Evolutionary conservation across 129 eudicot genomes (phyloP), one percentile per base, ranked within the genome.

Genomic region (Cynara cardunculus): DNA sequence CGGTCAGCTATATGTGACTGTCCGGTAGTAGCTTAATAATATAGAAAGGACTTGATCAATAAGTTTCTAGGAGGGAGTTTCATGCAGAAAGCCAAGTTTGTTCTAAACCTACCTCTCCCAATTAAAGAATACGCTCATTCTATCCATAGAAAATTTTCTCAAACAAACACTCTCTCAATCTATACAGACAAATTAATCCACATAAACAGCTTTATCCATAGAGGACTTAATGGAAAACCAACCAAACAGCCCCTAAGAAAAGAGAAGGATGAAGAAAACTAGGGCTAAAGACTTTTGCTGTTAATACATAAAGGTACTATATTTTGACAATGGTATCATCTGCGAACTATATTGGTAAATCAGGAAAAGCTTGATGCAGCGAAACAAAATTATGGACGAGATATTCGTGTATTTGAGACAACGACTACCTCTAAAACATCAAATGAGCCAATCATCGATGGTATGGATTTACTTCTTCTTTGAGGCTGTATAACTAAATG

Each of bases 401-500:
- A 92, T 11, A 86, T 94, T 10, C 88, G 96, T 80, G 96, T 94
- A 6, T 92, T 94, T 82, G 92, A 92, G 84, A 94, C 98, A 53
- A 78, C 85, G 31, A 4, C 79, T 22, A 71, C 92, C 31, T 87
- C 98, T 78, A 84, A 87, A 49, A 76, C 85, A 10, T 35, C 92
- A 74, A 75, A 34, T 71, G 82, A 72, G 80, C 84, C 74, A 53
- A 82, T 87, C 41, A 86, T 76, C 10, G 72, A 25, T 74, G 93
- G 96, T 92, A 87, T 65, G 64, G 5, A 32, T 41, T 35, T 30
- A 4, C 21, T 74, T 35, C 16, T 56, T 75, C 2, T 30, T 27
- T 30, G 56, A 76, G 62, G 32, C 10, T 59, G 25, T 10, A 28
- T 34, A 34, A 34, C 10, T 71, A 30, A 62, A 71, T 30, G 34